These are phyloP conservation scores for Daedaleopsis sinensis DNA, from an alignment of 768 basidiomycete species.

Conservation along the genomic window DNA sequence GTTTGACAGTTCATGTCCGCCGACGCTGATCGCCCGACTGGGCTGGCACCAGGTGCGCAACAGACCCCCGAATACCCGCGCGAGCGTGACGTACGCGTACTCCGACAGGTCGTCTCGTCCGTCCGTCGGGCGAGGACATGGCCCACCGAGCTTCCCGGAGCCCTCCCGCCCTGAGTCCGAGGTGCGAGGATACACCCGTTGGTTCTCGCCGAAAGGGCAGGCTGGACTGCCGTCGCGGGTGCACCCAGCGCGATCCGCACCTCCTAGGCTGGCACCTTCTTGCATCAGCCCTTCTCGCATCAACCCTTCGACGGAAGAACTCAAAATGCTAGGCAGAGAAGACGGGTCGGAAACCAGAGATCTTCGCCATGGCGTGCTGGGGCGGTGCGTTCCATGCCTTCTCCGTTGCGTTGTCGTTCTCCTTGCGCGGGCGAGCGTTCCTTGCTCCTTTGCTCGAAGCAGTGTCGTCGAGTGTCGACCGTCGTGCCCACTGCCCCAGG, in stretches of 20 bases:
- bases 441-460: too few relatives aligned
- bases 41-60: background rate
- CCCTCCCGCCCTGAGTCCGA: background rate
- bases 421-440: background rate
- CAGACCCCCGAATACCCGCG: too few relatives aligned
- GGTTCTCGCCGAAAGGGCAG: background rate
- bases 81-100: background rate
- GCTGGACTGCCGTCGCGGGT: background rate
- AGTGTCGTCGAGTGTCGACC: too few relatives aligned
- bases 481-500: too few relatives aligned
- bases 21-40: background rate
- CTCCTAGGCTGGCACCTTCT: background rate
- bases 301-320: background rate
- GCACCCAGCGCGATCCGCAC: background rate
- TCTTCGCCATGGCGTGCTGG: background rate
- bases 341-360: background rate
- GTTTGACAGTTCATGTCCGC: background rate
- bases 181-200: background rate
- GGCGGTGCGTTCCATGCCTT: background rate
- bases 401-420: background rate
- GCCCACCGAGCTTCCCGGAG: background rate
- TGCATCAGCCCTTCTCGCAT: background rate
- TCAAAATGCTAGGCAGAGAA: background rate
- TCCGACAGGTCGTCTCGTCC: background rate
- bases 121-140: background rate